These are phyloP conservation scores for Apiospora koreana DNA, from an alignment of 2,329 filamentous ascomycete genomes.

Conservation along the genomic window DNA sequence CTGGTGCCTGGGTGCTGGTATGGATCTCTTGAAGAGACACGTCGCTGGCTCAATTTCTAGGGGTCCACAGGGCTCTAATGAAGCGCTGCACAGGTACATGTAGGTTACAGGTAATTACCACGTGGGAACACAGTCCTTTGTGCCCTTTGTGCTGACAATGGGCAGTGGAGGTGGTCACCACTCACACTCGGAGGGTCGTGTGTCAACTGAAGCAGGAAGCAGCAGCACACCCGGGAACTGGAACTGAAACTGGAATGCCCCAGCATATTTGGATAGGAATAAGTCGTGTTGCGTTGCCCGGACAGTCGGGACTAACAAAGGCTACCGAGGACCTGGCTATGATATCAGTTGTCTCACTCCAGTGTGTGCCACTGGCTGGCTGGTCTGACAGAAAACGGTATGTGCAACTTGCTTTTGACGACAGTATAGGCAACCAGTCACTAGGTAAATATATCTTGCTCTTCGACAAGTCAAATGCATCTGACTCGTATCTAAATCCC, in stretches of 20 bases:
- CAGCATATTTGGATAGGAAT: not conserved
- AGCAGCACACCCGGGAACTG: not conserved
- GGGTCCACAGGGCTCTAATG: not conserved
- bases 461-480: not conserved
- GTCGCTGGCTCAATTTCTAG: not conserved
- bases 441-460: no score
- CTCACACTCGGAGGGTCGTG: not conserved
- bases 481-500: not conserved
- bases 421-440: not conserved
- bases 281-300: not conserved
- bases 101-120: constrained; percentile 7
- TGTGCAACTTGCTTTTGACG: not conserved
- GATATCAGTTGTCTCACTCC: not conserved
- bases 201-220: not conserved
- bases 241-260: no score
- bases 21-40: not conserved
- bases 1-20: not conserved
- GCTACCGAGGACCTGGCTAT: not conserved
- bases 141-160: not conserved
- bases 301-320: not conserved
- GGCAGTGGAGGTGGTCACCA: not conserved
- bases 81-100: not conserved
- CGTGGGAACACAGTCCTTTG: not conserved
- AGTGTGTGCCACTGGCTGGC: not conserved
- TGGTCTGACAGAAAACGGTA: not conserved